Base-by-base conservation (phyloP, 352 stramenopile species). In the Phytopythium kandeliae region DNA sequence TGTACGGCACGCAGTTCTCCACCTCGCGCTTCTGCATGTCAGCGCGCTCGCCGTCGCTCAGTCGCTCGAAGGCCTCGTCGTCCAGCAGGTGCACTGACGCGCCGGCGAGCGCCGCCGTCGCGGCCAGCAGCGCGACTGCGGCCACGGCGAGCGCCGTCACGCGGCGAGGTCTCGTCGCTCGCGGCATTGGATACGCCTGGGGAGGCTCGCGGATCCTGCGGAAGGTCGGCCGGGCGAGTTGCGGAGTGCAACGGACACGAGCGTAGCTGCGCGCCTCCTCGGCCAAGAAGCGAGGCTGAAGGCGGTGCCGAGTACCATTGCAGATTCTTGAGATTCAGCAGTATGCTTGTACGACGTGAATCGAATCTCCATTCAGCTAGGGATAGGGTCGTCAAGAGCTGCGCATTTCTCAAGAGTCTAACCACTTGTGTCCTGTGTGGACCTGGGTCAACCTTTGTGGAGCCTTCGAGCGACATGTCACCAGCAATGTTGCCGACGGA, bases 1-100 rank as follows among this genome's bases (percentile, higher is more conserved):
- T 71, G 65, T 86, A 85, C 15, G 79, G 82, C 54, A 89, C 78
- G 59, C 79, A 93, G 66, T 93, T 93, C 59, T 93, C 82, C 41
- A 93, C 66, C 61, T 89, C 75, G 54, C 72, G 74, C 75, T 89
- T 86, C 40, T 82, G 63, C 55, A 88, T 86, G 49, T 88, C 79
- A 28, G 66, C 58, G 28, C 74, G 74, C 54, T 69, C 51, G 44
- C 74, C 69, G 13, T 82, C 74, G 21, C 71, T 66, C 16, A 86
- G 69, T 40, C 63, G 50, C 8, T 69, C 55, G 17, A 77, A 64
- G 26, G 57, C 61, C 22, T 63, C 55, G 28, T 74, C 69, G 43
- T 67, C 58, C 50, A 76, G 43, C 22, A 76, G 38, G 40, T 79
- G 65, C 40, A 74, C 63, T n/a, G 31, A 42, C 4, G 44, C 49